Conservation (phyloP, 108 stramenopile species). For the Cyclotella sp. region DNA sequence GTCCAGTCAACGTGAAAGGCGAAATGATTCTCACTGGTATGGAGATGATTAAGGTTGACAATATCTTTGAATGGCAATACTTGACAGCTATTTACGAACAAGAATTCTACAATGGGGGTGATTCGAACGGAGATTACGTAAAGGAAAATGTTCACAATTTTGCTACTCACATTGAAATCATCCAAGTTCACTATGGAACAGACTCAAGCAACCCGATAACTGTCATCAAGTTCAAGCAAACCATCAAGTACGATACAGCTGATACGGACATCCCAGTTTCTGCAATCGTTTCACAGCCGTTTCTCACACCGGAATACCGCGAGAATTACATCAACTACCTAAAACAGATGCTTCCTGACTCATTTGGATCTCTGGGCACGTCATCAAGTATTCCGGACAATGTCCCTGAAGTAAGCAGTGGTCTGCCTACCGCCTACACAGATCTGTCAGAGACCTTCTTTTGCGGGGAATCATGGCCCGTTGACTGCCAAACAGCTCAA, state of each 20-base stretch:
- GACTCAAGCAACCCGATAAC: slow-evolving; percentile 13
- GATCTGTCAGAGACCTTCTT: slow-evolving; percentile 22
- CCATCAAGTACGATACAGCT: slow-evolving; percentile 18
- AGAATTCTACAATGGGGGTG: slow-evolving; percentile 26
- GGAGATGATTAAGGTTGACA: slow-evolving; percentile 15
- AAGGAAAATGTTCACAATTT: slow-evolving; percentile 23
- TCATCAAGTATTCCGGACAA: slow-evolving; percentile 14
- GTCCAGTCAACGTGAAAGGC: slow-evolving; percentile 23
- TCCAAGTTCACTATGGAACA: slow-evolving; percentile 19
- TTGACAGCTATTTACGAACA: slow-evolving; percentile 34
- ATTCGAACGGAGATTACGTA: slow-evolving; percentile 14
- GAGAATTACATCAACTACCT: slow-evolving; percentile 16
- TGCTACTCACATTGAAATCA: slow-evolving; percentile 23
- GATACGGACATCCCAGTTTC: slow-evolving; percentile 20
- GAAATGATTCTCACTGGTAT: slow-evolving; percentile 41
- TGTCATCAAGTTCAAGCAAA: slow-evolving; percentile 21
- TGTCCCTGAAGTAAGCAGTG: background rate
- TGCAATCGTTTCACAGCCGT: slow-evolving; percentile 22
- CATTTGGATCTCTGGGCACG: slow-evolving; percentile 17
- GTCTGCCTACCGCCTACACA: background rate
- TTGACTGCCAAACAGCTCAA: slow-evolving; percentile 16
- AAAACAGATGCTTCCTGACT: slow-evolving; percentile 13
- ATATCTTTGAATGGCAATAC: slow-evolving; percentile 34
- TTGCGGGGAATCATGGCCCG: slow-evolving; percentile 18
- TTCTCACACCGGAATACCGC: slow-evolving; percentile 20